Base-by-base conservation (phyloP, 2,329 filamentous ascomycete species). In the Epicoccum nigrum region DNA sequence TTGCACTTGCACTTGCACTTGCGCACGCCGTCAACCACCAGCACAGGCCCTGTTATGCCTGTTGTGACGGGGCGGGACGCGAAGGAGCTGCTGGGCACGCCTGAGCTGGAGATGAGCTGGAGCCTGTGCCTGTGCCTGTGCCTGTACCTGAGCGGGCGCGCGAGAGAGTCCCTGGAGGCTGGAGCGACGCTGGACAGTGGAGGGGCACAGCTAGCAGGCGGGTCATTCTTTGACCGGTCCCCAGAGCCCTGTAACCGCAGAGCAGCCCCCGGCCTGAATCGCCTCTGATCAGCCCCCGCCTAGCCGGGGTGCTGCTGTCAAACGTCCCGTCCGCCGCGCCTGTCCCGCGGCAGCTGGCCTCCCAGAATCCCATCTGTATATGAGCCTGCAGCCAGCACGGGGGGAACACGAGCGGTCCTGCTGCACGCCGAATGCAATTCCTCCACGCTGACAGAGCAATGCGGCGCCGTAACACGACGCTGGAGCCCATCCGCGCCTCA, bases 211-310 rank as follows among this genome's bases (percentile, higher is more conserved):
- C 4, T n/a, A 35, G 30, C 19, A 25, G 19, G 17, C 48, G 48
- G 48, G 41, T 44, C 48, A 51, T 51, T 51, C 48, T 41, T 45
- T 51, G 35, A 51, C 48, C 48, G 40, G 42, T 37, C 27, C 19
- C 13, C 30, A 30, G 28, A 30, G 28, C 13, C 11, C 28, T 30
- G 28, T 11, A 9, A 11, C 23, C 9, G 9, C 23, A 25, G 6
- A 6, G 23, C 28, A 30, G 37, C 30, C 37, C 45, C 20, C 12
- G 6, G 34, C 20, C 30, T 23, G 30, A 32, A 25, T 25, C 9
- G 45, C 31, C 37, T 30, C 25, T 30, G 30, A 28, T 23, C 38
- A 48, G 19, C 45, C 41, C 41, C 39, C 30, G 23, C 35, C 45
- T 31, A 19, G 31, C 39, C 25, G 31, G 45, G 38, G 38, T 42